Percentiles rank a stretch among this genome's conserved stretches.
These are phyloP conservation scores for Neoboletus magnificus DNA, from an alignment of 768 basidiomycete species.

Conservation along the genomic window DNA sequence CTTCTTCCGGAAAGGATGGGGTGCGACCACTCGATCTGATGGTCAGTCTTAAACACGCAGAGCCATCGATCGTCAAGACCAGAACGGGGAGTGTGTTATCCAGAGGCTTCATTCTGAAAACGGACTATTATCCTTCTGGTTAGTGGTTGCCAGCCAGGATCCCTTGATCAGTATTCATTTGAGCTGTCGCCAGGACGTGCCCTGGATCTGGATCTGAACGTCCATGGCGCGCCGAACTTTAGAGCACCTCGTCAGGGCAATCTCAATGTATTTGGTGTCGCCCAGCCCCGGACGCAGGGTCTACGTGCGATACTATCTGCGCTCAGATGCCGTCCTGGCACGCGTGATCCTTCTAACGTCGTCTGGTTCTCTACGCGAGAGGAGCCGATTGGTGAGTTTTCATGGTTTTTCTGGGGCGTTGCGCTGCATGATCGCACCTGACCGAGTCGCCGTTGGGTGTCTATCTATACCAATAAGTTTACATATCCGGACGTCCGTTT, in stretches of 20 bases:
- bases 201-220: constrained; percentile 83
- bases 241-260: constrained; percentile 73
- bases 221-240: constrained; percentile 96
- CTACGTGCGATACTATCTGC: constrained; percentile 86
- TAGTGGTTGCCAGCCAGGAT: constrained; percentile 12
- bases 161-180: constrained; percentile 1
- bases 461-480: constrained; percentile 42
- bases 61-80: constrained; percentile 75
- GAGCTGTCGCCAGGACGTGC: constrained; percentile 60
- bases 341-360: constrained; percentile 62
- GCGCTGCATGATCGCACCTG: not conserved
- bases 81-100: constrained; percentile 80
- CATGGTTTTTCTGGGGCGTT: not conserved
- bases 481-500: constrained; percentile 89
- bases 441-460: not conserved
- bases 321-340: constrained; percentile 69
- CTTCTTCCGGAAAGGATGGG: constrained; percentile 5
- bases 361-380: constrained; percentile 98
- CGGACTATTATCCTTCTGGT: constrained; percentile 85
- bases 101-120: constrained; percentile 91
- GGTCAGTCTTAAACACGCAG: constrained; percentile 59
- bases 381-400: constrained; percentile 79
- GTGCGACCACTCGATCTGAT: constrained; percentile 54
- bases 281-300: constrained; percentile 92
- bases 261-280: constrained; percentile 92